Evolutionary conservation across 257 asterid species (phyloP), one percentile per base, ranked within the genome.

Genomic region (Solanum paucissectum): DNA sequence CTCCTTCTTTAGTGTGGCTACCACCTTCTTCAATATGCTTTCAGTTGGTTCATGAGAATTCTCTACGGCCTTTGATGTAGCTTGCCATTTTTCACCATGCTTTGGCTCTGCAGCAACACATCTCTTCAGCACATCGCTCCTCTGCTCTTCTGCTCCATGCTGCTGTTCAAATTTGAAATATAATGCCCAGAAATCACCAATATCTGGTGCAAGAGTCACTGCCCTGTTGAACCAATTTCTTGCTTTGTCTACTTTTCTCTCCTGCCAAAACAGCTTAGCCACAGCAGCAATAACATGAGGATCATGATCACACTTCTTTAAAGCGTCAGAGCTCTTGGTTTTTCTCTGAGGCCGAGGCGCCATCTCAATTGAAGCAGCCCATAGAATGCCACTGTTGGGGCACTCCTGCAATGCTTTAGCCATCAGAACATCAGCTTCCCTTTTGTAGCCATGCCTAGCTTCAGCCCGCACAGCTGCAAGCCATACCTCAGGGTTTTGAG

Each of bases 11-110:
- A 96, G 74, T 7, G 95, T 94, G 88, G 93, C 95, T 13, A 95
- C 98, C 88, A 96, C 98, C 92, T 94, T 95, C 93, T 93, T 95
- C 94, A 96, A 64, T 68, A 96, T 92, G 75, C 93, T 88, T 62
- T 96, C 99, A 0, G 97, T 91, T 27, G 98, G 93, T 93, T 92
- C 96, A 89, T 96, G 99, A 42, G 98, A 94, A 88, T 96, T 95
- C 91, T 96, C 99, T 89, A 96, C 98, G 32, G 98, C 97, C 90
- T 96, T 96, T 1, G 98, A 91, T 60, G 94, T 84, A 14, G 87
- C 92, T 86, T 96, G 99, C 98, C 99, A 96, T 90, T 92, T 92
- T 87, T 95, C 99, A 2, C 99, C 99, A 32, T 94, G 99, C 93
- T 95, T 96, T 4, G 99, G 99, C 37, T 96, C 99, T 37, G 98